Base-by-base conservation (phyloP, 2,329 filamentous ascomycete species). In the Penicillium sclerotiorum region DNA sequence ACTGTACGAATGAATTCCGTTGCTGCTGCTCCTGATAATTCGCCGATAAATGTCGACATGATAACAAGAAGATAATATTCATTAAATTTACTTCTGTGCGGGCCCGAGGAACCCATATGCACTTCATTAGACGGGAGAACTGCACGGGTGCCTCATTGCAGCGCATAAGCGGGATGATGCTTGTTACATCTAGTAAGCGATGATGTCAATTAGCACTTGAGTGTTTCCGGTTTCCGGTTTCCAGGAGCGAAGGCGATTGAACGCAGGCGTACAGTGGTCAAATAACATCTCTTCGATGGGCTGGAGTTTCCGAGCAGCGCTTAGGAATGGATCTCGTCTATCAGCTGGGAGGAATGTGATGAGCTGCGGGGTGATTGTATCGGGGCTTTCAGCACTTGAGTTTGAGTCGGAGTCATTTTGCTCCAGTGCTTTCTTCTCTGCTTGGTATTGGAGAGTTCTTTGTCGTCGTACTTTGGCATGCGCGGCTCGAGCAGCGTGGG, bases 401-500 rank as follows among this genome's bases (percentile, higher is more conserved):
- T 18, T 7, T 23, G 9, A n/a, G 37, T 27, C 13, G 7, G 37
- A 9, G 2, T 8, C 36, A 30, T 23, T 22, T 20, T n/a, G 17
- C 30, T 41, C 13, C 22, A 9, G 21, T 30, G n/a, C 23, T 1
- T n/a, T 22, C 33, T 56, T 56, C 32, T 56, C 54, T 20, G 56
- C 50, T 41, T 60, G 58, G 28, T 61, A 58, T 45, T 58, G 48
- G n/a, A 50, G 33, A 11, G 47, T 61, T 17, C 58, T 55, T 9
- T 49, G 45, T 13, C 55, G 58, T 25, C 58, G 15, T 33, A 20
- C 43, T 40, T 49, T 52, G 36, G 58, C 58, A 17, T 60, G 58
- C 17, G 54, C 40, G 5, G 55, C 41, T 27, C 58, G 58, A 28
- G 58, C 58, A 2, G 57, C 58, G 21, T 61, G 58, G n/a, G 56